These are phyloP conservation scores for Exophiala viscosa DNA, from an alignment of 2,329 filamentous ascomycete genomes.

Conservation along the genomic window DNA sequence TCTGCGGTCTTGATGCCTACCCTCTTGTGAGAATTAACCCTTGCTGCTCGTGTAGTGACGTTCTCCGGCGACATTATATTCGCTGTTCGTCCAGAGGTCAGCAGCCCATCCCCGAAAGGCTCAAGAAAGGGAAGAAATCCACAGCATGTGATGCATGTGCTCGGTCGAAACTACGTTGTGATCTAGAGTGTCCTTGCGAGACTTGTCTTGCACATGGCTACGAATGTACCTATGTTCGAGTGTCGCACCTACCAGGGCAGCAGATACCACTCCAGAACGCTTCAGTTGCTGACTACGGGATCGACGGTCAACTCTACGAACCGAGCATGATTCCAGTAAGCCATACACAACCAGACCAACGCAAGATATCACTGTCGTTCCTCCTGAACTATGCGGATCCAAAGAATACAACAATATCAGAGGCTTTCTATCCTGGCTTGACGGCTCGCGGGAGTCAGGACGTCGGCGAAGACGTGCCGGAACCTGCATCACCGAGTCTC, in stretches of 20 bases:
- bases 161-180: conserved; percentile 5
- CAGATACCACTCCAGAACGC: too few relatives aligned
- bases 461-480: background rate
- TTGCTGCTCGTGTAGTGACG: conserved; percentile 2
- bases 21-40: background rate
- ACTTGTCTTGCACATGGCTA: conserved; percentile 9
- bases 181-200: conserved; percentile 8
- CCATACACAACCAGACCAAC: background rate
- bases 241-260: too few relatives aligned
- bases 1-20: background rate
- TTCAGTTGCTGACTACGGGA: too few relatives aligned
- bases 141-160: conserved; percentile 10
- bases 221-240: conserved; percentile 6
- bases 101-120: conserved; percentile 5
- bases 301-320: background rate
- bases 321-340: background rate
- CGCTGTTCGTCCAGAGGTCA: conserved; percentile 5
- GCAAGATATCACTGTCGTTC: conserved; percentile 5
- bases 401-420: conserved; percentile 2
- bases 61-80: conserved; percentile 10
- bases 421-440: background rate
- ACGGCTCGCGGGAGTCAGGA: background rate
- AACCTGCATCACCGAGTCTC: background rate
- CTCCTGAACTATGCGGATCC: conserved; percentile 9
- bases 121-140: conserved; percentile 11